Evolutionary conservation across 169 alveolate genomes (phyloP), one percentile per base, ranked within the genome.

Genomic region (Plasmodium cynomolgi): DNA sequence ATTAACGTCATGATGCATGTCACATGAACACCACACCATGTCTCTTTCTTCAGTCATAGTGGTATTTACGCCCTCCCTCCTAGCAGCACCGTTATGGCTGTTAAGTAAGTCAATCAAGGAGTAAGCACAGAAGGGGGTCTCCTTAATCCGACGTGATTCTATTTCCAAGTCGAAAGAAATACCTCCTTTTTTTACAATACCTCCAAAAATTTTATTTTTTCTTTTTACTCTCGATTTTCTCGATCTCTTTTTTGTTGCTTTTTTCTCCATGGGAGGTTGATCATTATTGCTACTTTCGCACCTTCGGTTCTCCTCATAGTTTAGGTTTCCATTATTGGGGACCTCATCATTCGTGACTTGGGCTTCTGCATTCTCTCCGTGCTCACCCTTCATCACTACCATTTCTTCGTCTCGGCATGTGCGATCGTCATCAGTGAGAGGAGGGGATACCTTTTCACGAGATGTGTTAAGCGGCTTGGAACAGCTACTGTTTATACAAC

Each of bases 101-200:
- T 23, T 85, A 47, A 44, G 81, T 75, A 85, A 54, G 41, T 85
- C 93, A 0, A 37, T 54, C 37, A 85, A 31, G 0, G 93, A 74
- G 62, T 85, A 85, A 1, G 80, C 62, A 39, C 93, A 85, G 15
- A 85, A 17, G 62, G 93, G 93, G 2, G 93, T 85, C 62, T 56
- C 37, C 80, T 85, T 85, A 85, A 85, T 85, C 7, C 93, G 11
- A 20, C 62, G 34, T 6, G 93, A 17, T 75, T 85, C 93, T 7
- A 74, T n/a, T 17, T 85, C 93, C 80, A 85, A 23, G 1, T 85
- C 81, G n/a, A 85, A 50, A 17, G 37, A 33, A 0, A 50, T 85
- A 2, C 85, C 85, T 31, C 93, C 93, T 54, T 85, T 85, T 41
- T 75, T 73, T 85, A 85, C 81, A 3, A 29, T 47, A 1, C 93